Evolutionary conservation across 2,329 filamentous ascomycete genomes (phyloP).

Genomic region (Aspergillus sp.): DNA sequence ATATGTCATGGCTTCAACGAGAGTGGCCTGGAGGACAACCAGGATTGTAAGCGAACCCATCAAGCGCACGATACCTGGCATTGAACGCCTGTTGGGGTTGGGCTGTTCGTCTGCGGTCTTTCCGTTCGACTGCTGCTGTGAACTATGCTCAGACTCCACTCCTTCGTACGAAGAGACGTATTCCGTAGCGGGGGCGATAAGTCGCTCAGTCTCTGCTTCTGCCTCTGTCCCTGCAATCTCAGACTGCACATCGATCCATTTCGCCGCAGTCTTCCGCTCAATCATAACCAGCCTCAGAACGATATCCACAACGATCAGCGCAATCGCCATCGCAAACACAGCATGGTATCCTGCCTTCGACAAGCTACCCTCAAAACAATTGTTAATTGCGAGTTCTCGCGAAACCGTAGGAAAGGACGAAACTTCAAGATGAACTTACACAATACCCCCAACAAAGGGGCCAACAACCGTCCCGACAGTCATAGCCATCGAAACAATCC

Average conservation of each 20-base stretch:
- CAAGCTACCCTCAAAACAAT: conserved; percentile 15
- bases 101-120: not conserved
- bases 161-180: not conserved
- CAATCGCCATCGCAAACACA: conserved; percentile 39
- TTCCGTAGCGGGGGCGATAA: conserved; percentile 6
- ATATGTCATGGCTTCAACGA: conserved; percentile 53
- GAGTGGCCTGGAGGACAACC: conserved; percentile 44
- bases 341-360: conserved; percentile 29
- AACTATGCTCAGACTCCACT: not conserved
- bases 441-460: conserved; percentile 58
- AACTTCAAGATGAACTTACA: conserved; percentile 44
- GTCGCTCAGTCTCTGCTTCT: not conserved
- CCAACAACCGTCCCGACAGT: conserved; percentile 58
- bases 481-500: conserved; percentile 52
- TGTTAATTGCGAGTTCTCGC: not conserved
- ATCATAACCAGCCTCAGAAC: conserved; percentile 60
- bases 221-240: not conserved
- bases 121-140: not conserved
- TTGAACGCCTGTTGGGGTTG: conserved; percentile 2
- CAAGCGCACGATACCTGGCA: conserved; percentile 28
- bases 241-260: conserved; percentile 12
- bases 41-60: conserved; percentile 46
- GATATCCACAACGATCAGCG: conserved; percentile 58
- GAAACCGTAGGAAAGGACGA: not conserved
- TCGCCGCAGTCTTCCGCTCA: conserved; percentile 39